Evolutionary conservation across 2,329 filamentous ascomycete genomes (phyloP).

Genomic region (Cercospora sp.): DNA sequence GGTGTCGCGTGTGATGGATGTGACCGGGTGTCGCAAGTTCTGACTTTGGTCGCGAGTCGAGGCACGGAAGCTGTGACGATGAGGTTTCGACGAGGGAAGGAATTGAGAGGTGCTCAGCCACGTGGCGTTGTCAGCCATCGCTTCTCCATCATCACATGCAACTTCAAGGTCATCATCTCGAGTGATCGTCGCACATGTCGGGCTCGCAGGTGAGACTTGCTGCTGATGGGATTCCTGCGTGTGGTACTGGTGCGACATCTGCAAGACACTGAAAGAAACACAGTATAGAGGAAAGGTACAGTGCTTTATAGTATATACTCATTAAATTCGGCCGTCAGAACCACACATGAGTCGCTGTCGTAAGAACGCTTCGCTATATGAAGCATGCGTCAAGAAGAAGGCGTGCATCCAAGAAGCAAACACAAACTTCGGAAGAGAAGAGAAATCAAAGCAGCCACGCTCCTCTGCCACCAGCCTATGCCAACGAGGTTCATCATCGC

Average conservation of each 20-base stretch:
- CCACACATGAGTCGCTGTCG: neutral
- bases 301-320: neutral
- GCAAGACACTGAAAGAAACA: too few relatives aligned
- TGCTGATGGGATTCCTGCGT: neutral
- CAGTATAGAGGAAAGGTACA: neutral
- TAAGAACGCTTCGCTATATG: neutral
- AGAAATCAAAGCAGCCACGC: neutral
- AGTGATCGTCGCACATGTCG: neutral
- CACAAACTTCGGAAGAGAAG: neutral
- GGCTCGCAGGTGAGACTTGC: neutral
- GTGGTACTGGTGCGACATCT: neutral
- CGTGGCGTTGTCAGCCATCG: neutral
- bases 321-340: neutral
- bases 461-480: too few relatives aligned
- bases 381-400: neutral
- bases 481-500: neutral
- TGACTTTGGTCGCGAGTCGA: conserved; percentile 5
- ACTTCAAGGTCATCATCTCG: neutral
- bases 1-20: neutral
- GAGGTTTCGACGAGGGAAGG: neutral
- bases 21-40: neutral
- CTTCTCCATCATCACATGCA: neutral
- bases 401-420: neutral
- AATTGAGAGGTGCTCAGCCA: neutral
- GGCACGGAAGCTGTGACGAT: conserved; percentile 4